A percentile compares a stretch with the other conserved stretches of the same genome.
phyloP scores from a whole-genome alignment of 2,329 filamentous ascomycete species.

The Purpureocillium lavendulum region DNA sequence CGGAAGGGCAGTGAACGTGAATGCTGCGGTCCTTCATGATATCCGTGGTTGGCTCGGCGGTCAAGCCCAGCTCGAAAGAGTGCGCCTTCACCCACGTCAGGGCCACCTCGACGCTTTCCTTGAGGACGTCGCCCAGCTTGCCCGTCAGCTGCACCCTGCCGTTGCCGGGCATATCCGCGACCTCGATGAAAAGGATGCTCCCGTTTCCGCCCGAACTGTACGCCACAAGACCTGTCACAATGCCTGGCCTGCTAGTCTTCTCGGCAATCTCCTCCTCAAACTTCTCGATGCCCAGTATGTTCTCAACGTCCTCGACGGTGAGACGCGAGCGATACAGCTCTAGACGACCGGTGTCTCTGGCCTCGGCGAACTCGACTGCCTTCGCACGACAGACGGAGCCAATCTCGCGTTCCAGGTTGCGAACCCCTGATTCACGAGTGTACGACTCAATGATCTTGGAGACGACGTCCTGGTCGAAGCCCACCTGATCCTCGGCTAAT shows the following conservation, averaged over 20 bases:
- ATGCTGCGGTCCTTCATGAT: conserved; percentile 94
- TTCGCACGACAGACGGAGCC: conserved; percentile 91
- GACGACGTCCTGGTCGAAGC: conserved; percentile 73
- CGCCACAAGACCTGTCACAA: conserved; percentile 92
- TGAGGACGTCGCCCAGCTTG: conserved; percentile 91
- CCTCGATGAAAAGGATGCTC: conserved; percentile 96
- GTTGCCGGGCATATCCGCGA: conserved; percentile 91
- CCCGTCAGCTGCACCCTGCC: conserved; percentile 92
- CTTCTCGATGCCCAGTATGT: conserved; percentile 84
- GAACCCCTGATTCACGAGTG: conserved; percentile 91
- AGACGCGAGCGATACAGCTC: conserved; percentile 67
- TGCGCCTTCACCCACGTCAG: conserved; percentile 96
- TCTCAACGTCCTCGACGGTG: conserved; percentile 72
- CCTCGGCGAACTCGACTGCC: conserved; percentile 89
- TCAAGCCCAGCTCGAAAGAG: conserved; percentile 82
- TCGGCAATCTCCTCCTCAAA: conserved; percentile 96
- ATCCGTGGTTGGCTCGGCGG: conserved; percentile 71
- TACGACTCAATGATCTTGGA: conserved; percentile 95
- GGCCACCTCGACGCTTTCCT: conserved; percentile 94
- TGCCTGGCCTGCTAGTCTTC: conserved; percentile 72
- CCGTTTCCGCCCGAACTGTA: conserved; percentile 91
- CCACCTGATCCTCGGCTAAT: conserved; percentile 64
- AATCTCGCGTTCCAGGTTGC: conserved; percentile 92
- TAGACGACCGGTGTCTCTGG: conserved; percentile 63
- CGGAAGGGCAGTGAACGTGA: conserved; percentile 92